Base-by-base conservation (phyloP, 495 filamentous ascomycete species). In the Neurospora sp. region DNA sequence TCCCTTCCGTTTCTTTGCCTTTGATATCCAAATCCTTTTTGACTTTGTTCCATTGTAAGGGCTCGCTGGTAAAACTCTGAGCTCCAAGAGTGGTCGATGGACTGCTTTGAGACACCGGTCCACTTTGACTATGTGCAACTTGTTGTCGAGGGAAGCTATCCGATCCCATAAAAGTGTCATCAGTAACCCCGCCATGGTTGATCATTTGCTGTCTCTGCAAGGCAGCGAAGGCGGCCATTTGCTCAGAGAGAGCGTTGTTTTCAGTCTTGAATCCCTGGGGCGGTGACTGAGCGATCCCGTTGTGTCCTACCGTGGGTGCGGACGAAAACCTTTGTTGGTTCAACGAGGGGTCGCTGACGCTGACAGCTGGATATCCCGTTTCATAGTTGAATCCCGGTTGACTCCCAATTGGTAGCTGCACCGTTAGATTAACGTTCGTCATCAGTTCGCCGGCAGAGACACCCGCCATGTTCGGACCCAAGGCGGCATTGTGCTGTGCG, bases 251-350 rank as follows among this genome's bases (percentile, higher is more conserved):
- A 16, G 54, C 71, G 9, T 72, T 72, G 31, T 78, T 69, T 40
- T 75, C 77, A 27, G 59, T 42, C 38, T 79, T 79, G 66, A 77
- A 54, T 9, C 62, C 59, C 16, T 76, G 77, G 2, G 71, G 73
- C 5, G 69, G 12, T 6, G 72, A 37, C 18, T 72, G 74, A 8
- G 75, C 42, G 3, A 42, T 70, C 1, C 71, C 31, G 27, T 70
- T 75, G 38, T 35, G 27, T n/a, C 70, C n/a, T 16, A 75, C 7
- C 8, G 54, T 9, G 31, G 23, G 27, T 9, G 27, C 54, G 27
- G 27, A 66, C 2, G 27, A 66, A 18, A 66, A 35, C 2, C 6
- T 31, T 66, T 76, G 35, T 31, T 42, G 18, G 37, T 38, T 37
- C 27, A 38, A 18, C 42, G 31, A 12, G 10, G n/a, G 23, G 12